Conservation (phyloP, 495 filamentous ascomycete species). For the Aspergillus kassunensis region DNA sequence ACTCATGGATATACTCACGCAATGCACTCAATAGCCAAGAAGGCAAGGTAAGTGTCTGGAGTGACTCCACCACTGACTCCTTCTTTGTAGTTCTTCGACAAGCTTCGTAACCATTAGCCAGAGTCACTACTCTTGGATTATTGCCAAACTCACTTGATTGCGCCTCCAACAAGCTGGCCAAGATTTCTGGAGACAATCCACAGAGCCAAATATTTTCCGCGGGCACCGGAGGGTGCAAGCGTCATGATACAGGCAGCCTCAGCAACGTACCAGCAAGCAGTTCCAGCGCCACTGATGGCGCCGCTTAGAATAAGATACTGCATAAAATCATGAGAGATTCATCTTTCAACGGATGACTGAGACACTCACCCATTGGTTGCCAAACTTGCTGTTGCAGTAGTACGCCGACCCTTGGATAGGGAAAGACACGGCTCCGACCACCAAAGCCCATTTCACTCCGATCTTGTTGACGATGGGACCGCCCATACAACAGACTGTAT, state of each 20-base stretch:
- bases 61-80: conserved; percentile 23
- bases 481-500: conserved; percentile 22
- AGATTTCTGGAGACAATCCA: conserved; percentile 32
- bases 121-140: not conserved
- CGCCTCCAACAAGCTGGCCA: conserved; percentile 28
- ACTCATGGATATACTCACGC: conserved; percentile 25
- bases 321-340: not conserved
- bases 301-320: conserved; percentile 29
- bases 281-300: conserved; percentile 27
- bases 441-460: conserved; percentile 31
- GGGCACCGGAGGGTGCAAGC: conserved; percentile 26
- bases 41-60: conserved; percentile 28
- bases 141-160: conserved; percentile 27
- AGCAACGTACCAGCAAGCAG: conserved; percentile 31
- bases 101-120: conserved; percentile 5
- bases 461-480: conserved; percentile 31
- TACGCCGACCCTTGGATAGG: conserved; percentile 30
- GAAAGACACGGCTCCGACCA: conserved; percentile 28
- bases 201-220: conserved; percentile 29
- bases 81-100: conserved; percentile 24
- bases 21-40: conserved; percentile 29
- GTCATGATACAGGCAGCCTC: conserved; percentile 32
- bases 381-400: conserved; percentile 33
- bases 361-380: conserved; percentile 23
- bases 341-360: not conserved